Conservation (phyloP, 2,329 filamentous ascomycete genomes). For the Paraconiothyrium brasiliense region DNA sequence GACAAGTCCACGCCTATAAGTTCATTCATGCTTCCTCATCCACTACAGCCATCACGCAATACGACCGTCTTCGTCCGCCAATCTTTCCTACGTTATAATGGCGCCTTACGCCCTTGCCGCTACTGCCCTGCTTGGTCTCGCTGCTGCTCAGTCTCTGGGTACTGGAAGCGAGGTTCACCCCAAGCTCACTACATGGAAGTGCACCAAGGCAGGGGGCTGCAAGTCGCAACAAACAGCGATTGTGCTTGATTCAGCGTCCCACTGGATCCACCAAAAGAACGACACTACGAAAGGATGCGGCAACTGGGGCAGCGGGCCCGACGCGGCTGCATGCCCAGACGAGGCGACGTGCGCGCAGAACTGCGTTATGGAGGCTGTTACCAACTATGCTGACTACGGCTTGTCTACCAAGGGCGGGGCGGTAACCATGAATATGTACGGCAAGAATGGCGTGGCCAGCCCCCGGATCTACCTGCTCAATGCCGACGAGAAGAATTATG, state of each 20-base stretch:
- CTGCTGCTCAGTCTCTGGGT: constrained; percentile 43
- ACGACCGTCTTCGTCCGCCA: constrained; percentile 11
- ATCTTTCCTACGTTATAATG: constrained; percentile 27
- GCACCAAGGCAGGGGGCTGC: constrained; percentile 62
- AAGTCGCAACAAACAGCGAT: constrained; percentile 58
- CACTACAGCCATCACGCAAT: constrained; percentile 15
- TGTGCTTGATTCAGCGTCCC: constrained; percentile 61
- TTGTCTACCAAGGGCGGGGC: constrained; percentile 60
- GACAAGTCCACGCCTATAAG: constrained; percentile 17
- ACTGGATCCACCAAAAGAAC: constrained; percentile 55
- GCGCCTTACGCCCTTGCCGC: constrained; percentile 36
- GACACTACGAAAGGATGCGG: constrained; percentile 44
- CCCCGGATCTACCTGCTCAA: constrained; percentile 73
- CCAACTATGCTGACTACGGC: constrained; percentile 63
- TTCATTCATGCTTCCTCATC: constrained; percentile 4
- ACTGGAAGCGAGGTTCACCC: constrained; percentile 59
- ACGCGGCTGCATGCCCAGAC: constrained; percentile 59
- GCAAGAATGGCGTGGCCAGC: constrained; percentile 51
- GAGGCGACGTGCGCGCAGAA: constrained; percentile 62
- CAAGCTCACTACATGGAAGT: constrained; percentile 62
- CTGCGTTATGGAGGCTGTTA: constrained; percentile 66
- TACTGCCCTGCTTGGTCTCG: constrained; percentile 38
- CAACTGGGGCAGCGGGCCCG: constrained; percentile 41
- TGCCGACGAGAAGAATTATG: constrained; percentile 66
- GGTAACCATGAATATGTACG: constrained; percentile 57